phyloP scores from a whole-genome alignment of 2,329 filamentous ascomycete genomes.

The Aureobasidium mangrovei region DNA sequence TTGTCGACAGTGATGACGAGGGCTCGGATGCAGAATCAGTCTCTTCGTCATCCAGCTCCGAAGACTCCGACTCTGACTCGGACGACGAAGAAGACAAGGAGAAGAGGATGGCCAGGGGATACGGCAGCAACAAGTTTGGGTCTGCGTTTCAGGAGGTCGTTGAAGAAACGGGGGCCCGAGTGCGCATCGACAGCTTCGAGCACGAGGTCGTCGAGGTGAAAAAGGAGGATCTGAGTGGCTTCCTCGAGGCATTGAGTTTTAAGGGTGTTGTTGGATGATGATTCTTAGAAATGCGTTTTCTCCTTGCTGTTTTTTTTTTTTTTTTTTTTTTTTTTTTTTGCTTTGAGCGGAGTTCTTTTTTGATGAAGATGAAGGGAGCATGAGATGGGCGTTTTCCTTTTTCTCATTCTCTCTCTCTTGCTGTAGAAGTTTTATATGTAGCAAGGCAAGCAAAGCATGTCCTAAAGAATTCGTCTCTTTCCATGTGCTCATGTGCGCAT shows the following conservation, averaged over 20 bases:
- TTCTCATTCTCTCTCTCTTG: no score
- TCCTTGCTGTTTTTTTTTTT: neutral
- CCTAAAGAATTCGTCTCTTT: no score
- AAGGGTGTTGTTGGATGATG: constrained; percentile 64
- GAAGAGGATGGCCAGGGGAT: constrained; percentile 50
- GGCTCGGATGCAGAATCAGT: constrained; percentile 33
- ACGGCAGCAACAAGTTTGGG: constrained; percentile 81
- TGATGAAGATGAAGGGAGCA: no score
- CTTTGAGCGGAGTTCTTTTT: neutral
- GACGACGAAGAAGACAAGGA: constrained; percentile 48
- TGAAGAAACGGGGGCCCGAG: constrained; percentile 77
- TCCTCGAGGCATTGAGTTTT: constrained; percentile 84
- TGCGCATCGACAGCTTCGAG: constrained; percentile 93
- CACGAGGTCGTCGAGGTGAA: constrained; percentile 96
- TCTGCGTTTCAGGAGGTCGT: constrained; percentile 94
- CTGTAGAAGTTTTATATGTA: no score
- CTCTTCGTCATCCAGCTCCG: constrained; percentile 33
- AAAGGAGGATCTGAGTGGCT: constrained; percentile 86
- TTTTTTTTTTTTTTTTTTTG: neutral
- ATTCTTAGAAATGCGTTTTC: neutral
- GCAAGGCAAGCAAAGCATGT: no score
- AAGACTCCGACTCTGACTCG: constrained; percentile 29
- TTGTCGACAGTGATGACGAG: constrained; percentile 38
- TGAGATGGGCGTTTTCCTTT: no score
- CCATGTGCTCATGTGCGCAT: no score